Base-by-base conservation (phyloP, 2,329 filamentous ascomycete species). In the Fusarium sulawesiense region DNA sequence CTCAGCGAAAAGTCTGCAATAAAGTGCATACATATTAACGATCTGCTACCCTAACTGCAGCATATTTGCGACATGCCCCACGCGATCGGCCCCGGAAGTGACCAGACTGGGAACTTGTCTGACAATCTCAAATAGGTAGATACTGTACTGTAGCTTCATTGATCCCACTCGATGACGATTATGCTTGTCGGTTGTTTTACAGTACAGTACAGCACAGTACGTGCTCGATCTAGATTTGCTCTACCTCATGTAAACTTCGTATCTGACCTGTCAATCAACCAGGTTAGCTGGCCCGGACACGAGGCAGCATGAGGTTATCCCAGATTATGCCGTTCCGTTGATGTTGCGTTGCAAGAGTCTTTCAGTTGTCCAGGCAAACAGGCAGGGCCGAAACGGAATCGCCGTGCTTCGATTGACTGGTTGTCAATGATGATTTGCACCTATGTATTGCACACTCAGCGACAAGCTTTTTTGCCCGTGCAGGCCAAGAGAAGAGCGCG, bases 391-490 rank as follows among this genome's bases (percentile, higher is more conserved):
- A 58, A 66, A 60, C 59, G 58, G 60, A 61, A 60, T 64, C 53
- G 61, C 62, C 70, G 61, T 73, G 70, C 72, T 66, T 73, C 68
- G 63, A 67, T 68, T 41, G 27, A 18, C n/a, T 62, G 60, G 44
- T 45, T 37, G 32, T 18, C 32, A 29, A 27, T 53, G 58, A 66
- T 65, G 55, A 50, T 69, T 54, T 51, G 60, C 57, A 54, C 42
- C 30, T 53, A 70, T 50, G 53, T 56, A 64, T 57, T 14, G 25
- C 34, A 34, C 14, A 27, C 27, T 23, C 21, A 37, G 34, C 46
- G 60, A 65, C 61, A 69, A 61, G 49, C 56, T 60, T 72, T 72
- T 34, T 51, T 56, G 25, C 41, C 11, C 21, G 29, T 30, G 53
- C 48, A 61, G 30, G 53, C 53, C 27, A 56, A 40, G 49, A n/a